Percentiles rank a stretch among this genome's conserved stretches.
Conservation (phyloP, 2,329 filamentous ascomycete genomes). For the Leptographium lundbergii region DNA sequence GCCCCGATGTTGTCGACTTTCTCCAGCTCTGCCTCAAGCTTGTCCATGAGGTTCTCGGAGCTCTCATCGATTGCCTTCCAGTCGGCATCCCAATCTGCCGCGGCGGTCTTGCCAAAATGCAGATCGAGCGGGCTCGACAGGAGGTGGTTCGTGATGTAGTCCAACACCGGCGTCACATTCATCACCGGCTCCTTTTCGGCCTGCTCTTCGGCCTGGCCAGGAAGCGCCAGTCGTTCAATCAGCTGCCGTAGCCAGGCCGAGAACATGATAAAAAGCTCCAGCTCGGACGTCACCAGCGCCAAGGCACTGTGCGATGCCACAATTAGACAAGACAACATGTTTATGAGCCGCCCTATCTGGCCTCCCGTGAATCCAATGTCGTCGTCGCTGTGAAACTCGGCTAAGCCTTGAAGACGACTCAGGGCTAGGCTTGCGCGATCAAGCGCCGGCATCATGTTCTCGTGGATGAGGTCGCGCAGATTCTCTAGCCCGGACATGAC, state of each 20-base stretch:
- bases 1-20: slow-evolving; percentile 4
- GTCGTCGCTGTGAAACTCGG: slow-evolving; percentile 55
- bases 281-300: slow-evolving; percentile 59
- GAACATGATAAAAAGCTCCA: slow-evolving; percentile 65
- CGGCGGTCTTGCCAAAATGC: slow-evolving; percentile 41
- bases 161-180: slow-evolving; percentile 58
- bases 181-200: slow-evolving; percentile 66
- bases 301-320: slow-evolving; percentile 64
- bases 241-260: slow-evolving; percentile 74
- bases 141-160: slow-evolving; percentile 65
- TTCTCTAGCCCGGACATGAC: slow-evolving; percentile 66
- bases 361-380: slow-evolving; percentile 53
- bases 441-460: slow-evolving; percentile 78
- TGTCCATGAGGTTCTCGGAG: slow-evolving; percentile 26
- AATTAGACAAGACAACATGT: slow-evolving; percentile 62
- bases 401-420: slow-evolving; percentile 70
- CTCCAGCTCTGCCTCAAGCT: slow-evolving; percentile 8
- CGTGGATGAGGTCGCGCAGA: slow-evolving; percentile 65
- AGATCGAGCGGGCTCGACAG: slow-evolving; percentile 50
- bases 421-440: slow-evolving; percentile 74
- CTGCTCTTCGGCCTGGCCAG: slow-evolving; percentile 58
- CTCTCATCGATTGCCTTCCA: slow-evolving; percentile 27
- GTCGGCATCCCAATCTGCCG: slow-evolving; percentile 37
- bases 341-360: slow-evolving; percentile 52
- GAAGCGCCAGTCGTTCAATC: slow-evolving; percentile 62